A percentile compares a stretch with the other conserved stretches of the same genome.
Conservation (phyloP, 2,329 filamentous ascomycete genomes). For the Phyllosticta capitalensis region DNA sequence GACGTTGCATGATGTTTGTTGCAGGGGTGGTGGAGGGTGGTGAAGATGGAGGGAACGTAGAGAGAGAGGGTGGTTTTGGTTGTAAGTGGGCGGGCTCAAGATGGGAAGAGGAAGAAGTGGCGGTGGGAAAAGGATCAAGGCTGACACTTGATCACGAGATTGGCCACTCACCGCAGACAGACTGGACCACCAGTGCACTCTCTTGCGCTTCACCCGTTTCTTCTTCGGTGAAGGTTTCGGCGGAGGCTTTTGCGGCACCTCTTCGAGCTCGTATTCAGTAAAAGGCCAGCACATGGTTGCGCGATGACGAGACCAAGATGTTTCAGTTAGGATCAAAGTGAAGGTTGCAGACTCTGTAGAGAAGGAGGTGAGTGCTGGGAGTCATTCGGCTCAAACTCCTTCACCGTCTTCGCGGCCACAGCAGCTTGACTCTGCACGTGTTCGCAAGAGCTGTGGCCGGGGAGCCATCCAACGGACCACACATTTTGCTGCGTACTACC, state of each 20-base stretch:
- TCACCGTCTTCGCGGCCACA: not conserved
- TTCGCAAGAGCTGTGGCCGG: not conserved
- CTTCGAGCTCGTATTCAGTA: conserved; percentile 6
- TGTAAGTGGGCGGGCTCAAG: not conserved
- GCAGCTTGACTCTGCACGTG: not conserved
- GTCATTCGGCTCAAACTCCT: not conserved
- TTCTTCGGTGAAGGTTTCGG: not conserved
- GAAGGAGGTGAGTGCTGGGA: not conserved
- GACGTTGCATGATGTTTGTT: not conserved
- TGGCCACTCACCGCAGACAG: not conserved
- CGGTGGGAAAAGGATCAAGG: not conserved
- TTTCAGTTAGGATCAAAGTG: not conserved
- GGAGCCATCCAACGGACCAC: not conserved
- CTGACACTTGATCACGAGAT: not conserved
- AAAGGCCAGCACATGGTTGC: conserved; percentile 1
- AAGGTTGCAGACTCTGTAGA: not conserved
- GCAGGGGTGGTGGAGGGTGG: not conserved
- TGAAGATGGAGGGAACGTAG: not conserved
- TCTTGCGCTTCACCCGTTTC: not conserved
- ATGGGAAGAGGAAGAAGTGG: not conserved
- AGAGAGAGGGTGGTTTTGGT: not conserved
- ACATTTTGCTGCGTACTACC: not conserved
- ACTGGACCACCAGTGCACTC: not conserved
- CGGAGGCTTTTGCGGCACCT: too few species aligned
- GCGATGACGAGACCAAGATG: not conserved